Evolutionary conservation across 2,329 filamentous ascomycete genomes (phyloP).

Genomic region (Nectriaceae sp.): DNA sequence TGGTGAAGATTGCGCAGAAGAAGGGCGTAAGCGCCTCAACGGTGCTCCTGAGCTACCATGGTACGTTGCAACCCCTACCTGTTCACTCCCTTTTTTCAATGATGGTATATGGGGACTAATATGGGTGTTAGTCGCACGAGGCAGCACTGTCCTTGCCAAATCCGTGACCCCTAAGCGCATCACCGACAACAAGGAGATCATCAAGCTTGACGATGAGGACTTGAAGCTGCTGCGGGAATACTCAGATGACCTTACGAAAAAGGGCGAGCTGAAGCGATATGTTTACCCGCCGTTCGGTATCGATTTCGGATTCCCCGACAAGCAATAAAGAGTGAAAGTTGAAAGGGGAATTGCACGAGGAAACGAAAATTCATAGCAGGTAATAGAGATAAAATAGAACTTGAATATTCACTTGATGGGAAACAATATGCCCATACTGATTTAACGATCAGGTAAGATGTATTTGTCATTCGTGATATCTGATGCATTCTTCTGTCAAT

Average conservation of each 20-base stretch:
- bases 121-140: slow-evolving; percentile 59
- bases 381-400: too few species aligned
- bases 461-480: too few species aligned
- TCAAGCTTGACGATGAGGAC: slow-evolving; percentile 66
- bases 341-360: too few species aligned
- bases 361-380: too few species aligned
- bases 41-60: slow-evolving; percentile 71
- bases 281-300: slow-evolving; percentile 71
- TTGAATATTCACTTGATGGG: too few species aligned
- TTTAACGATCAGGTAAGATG: too few species aligned
- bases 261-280: slow-evolving; percentile 59
- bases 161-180: slow-evolving; percentile 70
- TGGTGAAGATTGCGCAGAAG: slow-evolving; percentile 65
- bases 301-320: slow-evolving; percentile 74
- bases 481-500: too few species aligned
- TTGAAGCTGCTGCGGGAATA: slow-evolving; percentile 59
- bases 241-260: slow-evolving; percentile 49
- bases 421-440: too few species aligned
- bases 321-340: too few species aligned
- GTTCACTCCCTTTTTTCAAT: not conserved
- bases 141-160: slow-evolving; percentile 72
- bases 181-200: slow-evolving; percentile 67
- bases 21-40: slow-evolving; percentile 61
- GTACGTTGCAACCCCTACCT: slow-evolving; percentile 46
- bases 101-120: slow-evolving; percentile 10